Evolutionary conservation across 257 asterid genomes (phyloP).

Genomic region (Jacaranda mimosifolia): DNA sequence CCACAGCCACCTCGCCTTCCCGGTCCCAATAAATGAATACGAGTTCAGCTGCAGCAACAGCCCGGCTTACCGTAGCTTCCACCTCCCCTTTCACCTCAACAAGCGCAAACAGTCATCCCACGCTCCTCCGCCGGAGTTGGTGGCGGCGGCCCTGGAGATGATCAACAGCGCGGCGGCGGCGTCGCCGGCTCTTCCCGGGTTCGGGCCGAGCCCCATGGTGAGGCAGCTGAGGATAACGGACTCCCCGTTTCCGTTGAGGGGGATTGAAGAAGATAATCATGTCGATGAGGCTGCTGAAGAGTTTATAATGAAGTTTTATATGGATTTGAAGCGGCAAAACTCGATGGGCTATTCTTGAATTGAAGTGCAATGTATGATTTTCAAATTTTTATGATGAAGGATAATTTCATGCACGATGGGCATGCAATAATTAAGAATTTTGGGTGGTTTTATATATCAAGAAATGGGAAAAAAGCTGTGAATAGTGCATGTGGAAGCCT

Average conservation of each 20-base stretch:
- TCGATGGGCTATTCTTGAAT: conserved; percentile 24
- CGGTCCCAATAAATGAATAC: conserved; percentile 46
- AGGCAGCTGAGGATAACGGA: conserved; percentile 81
- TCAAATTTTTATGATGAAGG: no score
- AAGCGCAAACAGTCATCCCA: conserved; percentile 47
- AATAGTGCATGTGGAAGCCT: conserved; percentile 39
- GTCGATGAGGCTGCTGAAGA: conserved; percentile 76
- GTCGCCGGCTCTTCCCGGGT: conserved; percentile 78
- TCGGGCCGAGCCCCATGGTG: conserved; percentile 75
- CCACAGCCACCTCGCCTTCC: conserved; percentile 21
- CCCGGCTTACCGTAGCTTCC: conserved; percentile 56
- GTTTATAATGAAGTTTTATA: conserved; percentile 66
- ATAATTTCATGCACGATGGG: conserved; percentile 36
- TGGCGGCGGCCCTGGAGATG: conserved; percentile 56
- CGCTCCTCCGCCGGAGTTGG: conserved; percentile 43
- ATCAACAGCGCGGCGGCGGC: conserved; percentile 52
- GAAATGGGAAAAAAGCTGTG: conserved; percentile 26
- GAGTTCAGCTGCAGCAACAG: conserved; percentile 90
- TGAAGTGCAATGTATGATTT: no score
- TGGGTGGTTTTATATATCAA: not conserved
- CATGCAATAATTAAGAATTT: conserved; percentile 24
- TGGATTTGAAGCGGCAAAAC: conserved; percentile 59
- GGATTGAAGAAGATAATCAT: conserved; percentile 44
- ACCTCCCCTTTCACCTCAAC: conserved; percentile 53
- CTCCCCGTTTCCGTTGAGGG: conserved; percentile 63